Evolutionary conservation across 75 land plant genomes (phyloP).

Genomic region (Cunninghamia lanceolata): DNA sequence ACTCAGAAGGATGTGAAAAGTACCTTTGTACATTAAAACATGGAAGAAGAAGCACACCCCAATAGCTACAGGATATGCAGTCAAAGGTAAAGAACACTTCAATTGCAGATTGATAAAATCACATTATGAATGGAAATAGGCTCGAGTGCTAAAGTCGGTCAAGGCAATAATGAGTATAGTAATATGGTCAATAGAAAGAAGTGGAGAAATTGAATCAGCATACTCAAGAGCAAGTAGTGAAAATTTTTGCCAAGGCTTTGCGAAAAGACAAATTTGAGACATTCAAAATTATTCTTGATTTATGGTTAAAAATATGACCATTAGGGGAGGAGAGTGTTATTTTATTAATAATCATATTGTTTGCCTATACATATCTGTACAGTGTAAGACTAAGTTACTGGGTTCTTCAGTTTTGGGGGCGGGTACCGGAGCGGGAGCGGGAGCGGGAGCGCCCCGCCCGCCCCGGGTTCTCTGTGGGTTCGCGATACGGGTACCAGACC

Average conservation of each 20-base stretch:
- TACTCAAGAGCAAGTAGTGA: background rate
- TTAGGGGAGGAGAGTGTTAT: background rate
- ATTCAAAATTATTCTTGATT: background rate
- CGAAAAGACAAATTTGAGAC: background rate
- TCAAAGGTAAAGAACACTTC: background rate
- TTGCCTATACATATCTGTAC: background rate
- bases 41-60: background rate
- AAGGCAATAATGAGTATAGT: background rate
- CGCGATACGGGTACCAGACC: too few relatives aligned
- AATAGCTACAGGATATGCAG: background rate
- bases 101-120: background rate
- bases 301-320: background rate
- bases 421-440: too few relatives aligned
- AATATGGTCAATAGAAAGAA: background rate
- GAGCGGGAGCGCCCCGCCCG: too few relatives aligned
- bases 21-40: background rate
- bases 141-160: background rate
- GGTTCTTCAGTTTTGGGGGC: too few relatives aligned
- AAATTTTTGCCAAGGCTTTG: background rate
- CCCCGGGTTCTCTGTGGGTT: too few relatives aligned
- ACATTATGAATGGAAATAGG: background rate
- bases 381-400: too few relatives aligned
- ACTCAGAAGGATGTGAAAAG: background rate
- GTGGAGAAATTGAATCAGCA: background rate
- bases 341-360: background rate